Conservation (phyloP, 1,139 yeast species). For the Taiozyma sp. region DNA sequence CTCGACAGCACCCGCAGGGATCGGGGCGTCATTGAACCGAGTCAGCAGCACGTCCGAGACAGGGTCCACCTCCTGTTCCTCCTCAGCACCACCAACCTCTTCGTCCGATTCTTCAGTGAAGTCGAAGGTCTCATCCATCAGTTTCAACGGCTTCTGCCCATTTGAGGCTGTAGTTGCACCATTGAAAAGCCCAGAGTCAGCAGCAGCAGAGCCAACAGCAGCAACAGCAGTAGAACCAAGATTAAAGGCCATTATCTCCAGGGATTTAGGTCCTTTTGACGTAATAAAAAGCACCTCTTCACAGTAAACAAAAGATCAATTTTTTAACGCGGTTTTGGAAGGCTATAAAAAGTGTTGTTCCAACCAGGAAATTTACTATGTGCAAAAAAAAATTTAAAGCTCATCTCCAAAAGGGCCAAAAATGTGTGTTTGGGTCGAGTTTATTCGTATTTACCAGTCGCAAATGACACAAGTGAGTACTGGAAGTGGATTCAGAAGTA, state of each 20-base stretch:
- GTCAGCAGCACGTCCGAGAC: slow-evolving; percentile 34
- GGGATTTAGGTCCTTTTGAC: not conserved
- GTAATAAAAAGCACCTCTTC: not conserved
- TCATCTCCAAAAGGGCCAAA: slow-evolving; percentile 1
- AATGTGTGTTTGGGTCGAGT: not conserved
- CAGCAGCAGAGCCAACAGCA: not conserved
- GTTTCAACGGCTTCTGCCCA: not conserved
- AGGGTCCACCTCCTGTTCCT: slow-evolving; percentile 32
- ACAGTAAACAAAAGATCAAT: not conserved
- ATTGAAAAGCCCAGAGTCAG: not conserved
- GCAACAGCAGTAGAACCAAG: not conserved
- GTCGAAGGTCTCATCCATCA: slow-evolving; percentile 4
- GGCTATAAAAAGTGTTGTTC: not conserved
- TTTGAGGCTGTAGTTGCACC: not conserved
- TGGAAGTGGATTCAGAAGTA: not conserved
- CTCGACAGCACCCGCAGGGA: slow-evolving; percentile 26
- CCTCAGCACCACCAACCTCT: slow-evolving; percentile 18
- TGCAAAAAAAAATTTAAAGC: slow-evolving; percentile 2
- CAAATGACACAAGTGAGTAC: not conserved
- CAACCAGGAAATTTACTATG: not conserved
- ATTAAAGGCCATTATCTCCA: not conserved
- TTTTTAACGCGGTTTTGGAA: not conserved
- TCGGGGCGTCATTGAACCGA: slow-evolving; percentile 32
- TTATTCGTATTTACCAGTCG: not conserved
- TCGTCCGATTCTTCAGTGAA: slow-evolving; percentile 9